Evolutionary conservation across 139 green algal species (phyloP).

Genomic region (Raphidocelis subcapitata): DNA sequence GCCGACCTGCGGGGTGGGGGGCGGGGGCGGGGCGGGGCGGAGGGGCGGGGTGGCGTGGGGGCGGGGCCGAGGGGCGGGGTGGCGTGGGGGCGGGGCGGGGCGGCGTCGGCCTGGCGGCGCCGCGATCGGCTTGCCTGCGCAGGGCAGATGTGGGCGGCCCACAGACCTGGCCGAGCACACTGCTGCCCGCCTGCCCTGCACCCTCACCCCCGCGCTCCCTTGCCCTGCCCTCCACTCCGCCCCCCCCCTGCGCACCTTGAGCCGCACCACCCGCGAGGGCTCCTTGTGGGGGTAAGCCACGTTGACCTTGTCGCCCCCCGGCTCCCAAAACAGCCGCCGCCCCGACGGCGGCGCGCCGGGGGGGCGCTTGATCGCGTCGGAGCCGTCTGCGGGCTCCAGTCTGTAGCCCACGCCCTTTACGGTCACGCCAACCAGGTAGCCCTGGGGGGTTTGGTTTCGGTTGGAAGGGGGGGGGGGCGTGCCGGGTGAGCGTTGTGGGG

Average conservation of each 20-base stretch:
- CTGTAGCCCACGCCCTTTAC: slow-evolving; percentile 62
- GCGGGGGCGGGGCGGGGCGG: not conserved
- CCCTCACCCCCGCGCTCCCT: no score
- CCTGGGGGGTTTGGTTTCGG: not conserved
- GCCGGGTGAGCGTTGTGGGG: no score
- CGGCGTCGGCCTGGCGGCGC: not conserved
- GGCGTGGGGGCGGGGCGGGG: not conserved
- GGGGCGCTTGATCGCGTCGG: not conserved
- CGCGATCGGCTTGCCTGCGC: no score
- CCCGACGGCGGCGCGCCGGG: not conserved
- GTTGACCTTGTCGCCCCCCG: slow-evolving; percentile 28
- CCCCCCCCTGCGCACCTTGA: slow-evolving; percentile 39
- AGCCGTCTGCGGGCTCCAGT: slow-evolving; percentile 32
- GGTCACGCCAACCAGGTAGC: slow-evolving; percentile 54
- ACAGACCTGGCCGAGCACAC: no score
- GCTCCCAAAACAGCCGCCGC: slow-evolving; percentile 23
- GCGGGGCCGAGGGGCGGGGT: not conserved
- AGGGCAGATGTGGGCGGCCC: no score
- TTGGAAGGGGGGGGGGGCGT: no score
- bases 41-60: not conserved
- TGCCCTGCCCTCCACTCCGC: not conserved
- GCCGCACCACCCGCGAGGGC: slow-evolving; percentile 36
- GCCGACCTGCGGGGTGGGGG: slow-evolving; percentile 32
- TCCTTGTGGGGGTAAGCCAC: slow-evolving; percentile 47
- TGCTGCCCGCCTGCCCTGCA: no score